phyloP scores from a whole-genome alignment of 1,139 yeast genomes.

The Yamadazyma taylorii region DNA sequence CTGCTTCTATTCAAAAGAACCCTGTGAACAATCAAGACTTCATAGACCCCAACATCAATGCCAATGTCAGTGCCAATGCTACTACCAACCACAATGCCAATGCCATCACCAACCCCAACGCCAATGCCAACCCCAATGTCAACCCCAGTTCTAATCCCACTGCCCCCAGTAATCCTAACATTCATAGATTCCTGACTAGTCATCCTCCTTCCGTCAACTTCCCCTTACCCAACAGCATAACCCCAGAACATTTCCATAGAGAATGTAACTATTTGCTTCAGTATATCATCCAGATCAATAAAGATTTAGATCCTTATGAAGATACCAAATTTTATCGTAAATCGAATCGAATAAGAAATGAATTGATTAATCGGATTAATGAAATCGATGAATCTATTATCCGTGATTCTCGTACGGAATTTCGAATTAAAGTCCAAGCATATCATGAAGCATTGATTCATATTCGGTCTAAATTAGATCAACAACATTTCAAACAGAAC shows the following conservation, averaged over 20 bases:
- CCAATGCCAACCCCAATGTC: conserved; percentile 5
- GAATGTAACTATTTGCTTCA: conserved; percentile 35
- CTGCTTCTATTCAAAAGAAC: conserved; percentile 5
- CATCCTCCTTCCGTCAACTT: conserved; percentile 1
- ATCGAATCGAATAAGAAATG: conserved; percentile 26
- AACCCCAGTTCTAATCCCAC: conserved; percentile 4
- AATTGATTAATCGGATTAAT: conserved; percentile 33
- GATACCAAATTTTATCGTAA: conserved; percentile 12
- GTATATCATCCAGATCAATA: conserved; percentile 26
- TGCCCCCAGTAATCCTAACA: conserved; percentile 5
- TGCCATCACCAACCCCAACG: conserved; percentile 6
- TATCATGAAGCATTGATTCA: conserved; percentile 28
- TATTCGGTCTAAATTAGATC: conserved; percentile 31
- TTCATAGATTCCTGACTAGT: not conserved
- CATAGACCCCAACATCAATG: too few species aligned
- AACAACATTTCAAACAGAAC: conserved; percentile 22
- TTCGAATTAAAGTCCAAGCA: conserved; percentile 25
- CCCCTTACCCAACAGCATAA: conserved; percentile 16
- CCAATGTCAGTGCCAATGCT: too few species aligned
- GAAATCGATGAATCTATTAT: conserved; percentile 31
- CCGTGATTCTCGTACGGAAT: conserved; percentile 23
- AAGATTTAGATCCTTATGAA: conserved; percentile 18
- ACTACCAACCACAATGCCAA: too few species aligned
- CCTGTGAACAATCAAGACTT: not conserved
- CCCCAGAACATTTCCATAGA: conserved; percentile 32